A percentile compares a stretch with the other conserved stretches of the same genome.
Conservation (phyloP, 2,329 filamentous ascomycete species). For the Neofusicoccum cordaticola region DNA sequence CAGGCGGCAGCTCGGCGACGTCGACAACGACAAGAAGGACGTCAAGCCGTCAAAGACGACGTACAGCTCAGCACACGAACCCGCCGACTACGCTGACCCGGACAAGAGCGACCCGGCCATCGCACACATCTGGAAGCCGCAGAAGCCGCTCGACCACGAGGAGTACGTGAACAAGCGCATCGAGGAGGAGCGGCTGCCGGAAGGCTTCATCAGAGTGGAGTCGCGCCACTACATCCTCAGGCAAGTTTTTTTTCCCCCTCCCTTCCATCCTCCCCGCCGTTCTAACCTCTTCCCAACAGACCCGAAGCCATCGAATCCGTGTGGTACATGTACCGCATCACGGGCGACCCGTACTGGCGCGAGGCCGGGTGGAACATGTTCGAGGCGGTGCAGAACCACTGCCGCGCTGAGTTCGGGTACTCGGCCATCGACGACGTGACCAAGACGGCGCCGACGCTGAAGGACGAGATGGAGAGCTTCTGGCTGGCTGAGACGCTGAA, state of each 20-base stretch:
- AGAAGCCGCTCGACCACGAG: slow-evolving; percentile 30
- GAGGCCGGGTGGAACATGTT: slow-evolving; percentile 76
- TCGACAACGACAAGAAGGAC: slow-evolving; percentile 10
- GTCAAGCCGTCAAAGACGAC: slow-evolving; percentile 10
- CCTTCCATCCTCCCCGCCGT: neutral
- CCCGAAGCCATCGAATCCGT: slow-evolving; percentile 80
- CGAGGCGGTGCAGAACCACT: slow-evolving; percentile 58
- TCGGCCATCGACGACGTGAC: slow-evolving; percentile 67
- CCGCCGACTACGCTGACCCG: neutral
- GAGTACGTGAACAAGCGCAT: slow-evolving; percentile 38
- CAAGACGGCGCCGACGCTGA: slow-evolving; percentile 39
- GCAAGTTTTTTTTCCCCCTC: slow-evolving; percentile 23
- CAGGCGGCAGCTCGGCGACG: slow-evolving; percentile 21
- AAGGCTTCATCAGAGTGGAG: slow-evolving; percentile 55
- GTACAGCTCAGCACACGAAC: slow-evolving; percentile 7
- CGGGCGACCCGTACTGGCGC: slow-evolving; percentile 63
- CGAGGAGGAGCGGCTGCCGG: slow-evolving; percentile 47
- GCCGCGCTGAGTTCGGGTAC: slow-evolving; percentile 61
- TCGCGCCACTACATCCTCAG: slow-evolving; percentile 64
- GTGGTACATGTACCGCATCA: slow-evolving; percentile 74
- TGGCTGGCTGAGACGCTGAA: slow-evolving; percentile 69
- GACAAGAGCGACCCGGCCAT: slow-evolving; percentile 18
- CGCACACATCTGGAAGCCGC: slow-evolving; percentile 17
- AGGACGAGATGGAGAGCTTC: slow-evolving; percentile 72
- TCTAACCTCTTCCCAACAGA: slow-evolving; percentile 19